Evolutionary conservation across 441 rosid species (phyloP).

Genomic region (Pelargonium cotyledonis): DNA sequence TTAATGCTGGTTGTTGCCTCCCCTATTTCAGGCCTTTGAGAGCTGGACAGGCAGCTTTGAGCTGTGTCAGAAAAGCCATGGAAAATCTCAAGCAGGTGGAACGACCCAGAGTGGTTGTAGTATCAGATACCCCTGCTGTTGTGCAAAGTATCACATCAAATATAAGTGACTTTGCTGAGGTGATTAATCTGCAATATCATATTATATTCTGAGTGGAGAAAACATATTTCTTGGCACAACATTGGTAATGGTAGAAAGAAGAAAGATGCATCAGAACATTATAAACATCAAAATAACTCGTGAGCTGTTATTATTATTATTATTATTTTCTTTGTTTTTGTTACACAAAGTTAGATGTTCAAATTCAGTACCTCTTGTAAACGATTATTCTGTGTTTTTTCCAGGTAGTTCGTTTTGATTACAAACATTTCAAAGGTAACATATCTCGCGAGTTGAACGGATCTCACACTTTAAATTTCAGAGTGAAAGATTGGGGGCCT

Average conservation of each 20-base stretch:
- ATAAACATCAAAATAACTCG: not conserved
- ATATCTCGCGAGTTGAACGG: constrained; percentile 35
- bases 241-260: too few species aligned
- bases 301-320: not conserved
- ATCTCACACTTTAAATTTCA: constrained; percentile 45
- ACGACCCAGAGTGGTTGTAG: constrained; percentile 62
- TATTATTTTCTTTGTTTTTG: not conserved
- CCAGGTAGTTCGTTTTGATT: constrained; percentile 76
- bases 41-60: constrained; percentile 60
- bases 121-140: constrained; percentile 80
- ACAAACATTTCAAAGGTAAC: constrained; percentile 55
- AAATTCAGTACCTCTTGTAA: not conserved
- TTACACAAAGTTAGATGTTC: not conserved
- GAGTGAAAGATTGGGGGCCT: constrained; percentile 94
- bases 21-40: constrained; percentile 57
- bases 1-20: constrained; percentile 16
- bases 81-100: constrained; percentile 28
- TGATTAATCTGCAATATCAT: constrained; percentile 22
- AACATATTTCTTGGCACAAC: not conserved
- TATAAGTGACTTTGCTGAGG: constrained; percentile 71
- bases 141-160: constrained; percentile 38
- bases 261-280: not conserved
- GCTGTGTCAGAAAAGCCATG: constrained; percentile 54
- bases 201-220: constrained; percentile 4
- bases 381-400: constrained; percentile 21